A percentile compares a stretch with the other conserved stretches of the same genome.
Conservation (phyloP, 2,329 filamentous ascomycete genomes). For the Sporothrix mexicana region DNA sequence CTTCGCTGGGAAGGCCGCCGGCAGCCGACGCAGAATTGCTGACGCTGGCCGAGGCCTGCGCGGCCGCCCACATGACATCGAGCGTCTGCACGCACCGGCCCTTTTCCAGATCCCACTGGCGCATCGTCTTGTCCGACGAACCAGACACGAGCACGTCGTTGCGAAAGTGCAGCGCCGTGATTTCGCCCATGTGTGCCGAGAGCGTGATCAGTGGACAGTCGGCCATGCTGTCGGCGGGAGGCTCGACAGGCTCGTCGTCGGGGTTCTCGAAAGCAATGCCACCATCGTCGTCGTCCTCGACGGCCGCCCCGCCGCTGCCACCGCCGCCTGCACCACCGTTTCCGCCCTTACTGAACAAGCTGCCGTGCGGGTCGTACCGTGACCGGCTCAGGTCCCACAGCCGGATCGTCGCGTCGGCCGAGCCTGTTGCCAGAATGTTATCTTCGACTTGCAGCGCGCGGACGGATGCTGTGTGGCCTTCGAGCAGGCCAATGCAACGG, state of each 20-base stretch:
- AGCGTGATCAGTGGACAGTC: constrained; percentile 90
- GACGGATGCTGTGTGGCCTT: constrained; percentile 94
- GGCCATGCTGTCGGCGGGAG: constrained; percentile 78
- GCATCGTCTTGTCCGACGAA: constrained; percentile 93
- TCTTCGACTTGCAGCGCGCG: constrained; percentile 92
- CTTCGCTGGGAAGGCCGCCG: constrained; percentile 38
- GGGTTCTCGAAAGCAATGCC: constrained; percentile 75
- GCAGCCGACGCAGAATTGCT: constrained; percentile 42
- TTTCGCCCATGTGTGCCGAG: constrained; percentile 88
- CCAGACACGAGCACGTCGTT: constrained; percentile 91
- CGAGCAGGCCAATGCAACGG: constrained; percentile 86
- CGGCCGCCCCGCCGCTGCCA: constrained; percentile 57
- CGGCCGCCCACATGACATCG: constrained; percentile 97
- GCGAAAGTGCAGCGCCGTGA: constrained; percentile 90
- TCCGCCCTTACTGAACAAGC: constrained; percentile 59
- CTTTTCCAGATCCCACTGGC: constrained; percentile 97
- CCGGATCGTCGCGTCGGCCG: constrained; percentile 90
- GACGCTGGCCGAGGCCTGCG: constrained; percentile 78
- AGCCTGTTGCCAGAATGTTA: constrained; percentile 92
- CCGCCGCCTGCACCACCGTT: constrained; percentile 62
- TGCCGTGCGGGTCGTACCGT: constrained; percentile 75
- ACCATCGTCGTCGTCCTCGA: constrained; percentile 62
- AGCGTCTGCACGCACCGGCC: constrained; percentile 97
- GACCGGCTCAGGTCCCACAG: constrained; percentile 94
- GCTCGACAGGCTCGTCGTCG: constrained; percentile 70